Evolutionary conservation across 1,139 yeast genomes (phyloP).

Genomic region (Fermentozyma sake): DNA sequence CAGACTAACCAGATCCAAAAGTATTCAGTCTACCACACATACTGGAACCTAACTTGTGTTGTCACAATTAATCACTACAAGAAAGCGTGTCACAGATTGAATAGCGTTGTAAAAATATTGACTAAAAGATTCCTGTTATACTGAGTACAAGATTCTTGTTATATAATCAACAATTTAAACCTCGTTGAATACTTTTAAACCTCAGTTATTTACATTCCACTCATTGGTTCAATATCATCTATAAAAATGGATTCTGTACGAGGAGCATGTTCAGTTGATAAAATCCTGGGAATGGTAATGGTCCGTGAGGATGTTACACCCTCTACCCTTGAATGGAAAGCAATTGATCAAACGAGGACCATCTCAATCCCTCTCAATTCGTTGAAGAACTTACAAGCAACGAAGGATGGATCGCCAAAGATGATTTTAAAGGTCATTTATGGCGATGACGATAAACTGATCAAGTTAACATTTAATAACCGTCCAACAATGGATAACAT

Average conservation of each 20-base stretch:
- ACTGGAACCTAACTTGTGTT: too few relatives aligned
- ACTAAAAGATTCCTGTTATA: too few relatives aligned
- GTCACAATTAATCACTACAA: too few relatives aligned
- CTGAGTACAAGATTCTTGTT: too few relatives aligned
- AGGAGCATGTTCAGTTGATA: constrained; percentile 68
- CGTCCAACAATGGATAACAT: constrained; percentile 73
- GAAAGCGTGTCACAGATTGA: too few relatives aligned
- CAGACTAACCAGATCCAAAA: too few relatives aligned
- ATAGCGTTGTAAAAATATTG: too few relatives aligned
- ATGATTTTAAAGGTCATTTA: constrained; percentile 62
- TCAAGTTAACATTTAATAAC: constrained; percentile 60
- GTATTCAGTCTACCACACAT: too few relatives aligned
- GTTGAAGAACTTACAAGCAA: constrained; percentile 64
- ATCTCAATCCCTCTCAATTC: constrained; percentile 49
- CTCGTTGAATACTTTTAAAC: too few relatives aligned
- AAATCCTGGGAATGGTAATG: constrained; percentile 62
- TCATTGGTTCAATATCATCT: too few relatives aligned
- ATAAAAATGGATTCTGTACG: constrained; percentile 40
- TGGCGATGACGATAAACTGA: constrained; percentile 41
- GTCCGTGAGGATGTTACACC: constrained; percentile 66
- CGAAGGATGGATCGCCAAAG: constrained; percentile 66
- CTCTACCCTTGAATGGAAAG: constrained; percentile 63
- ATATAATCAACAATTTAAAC: too few relatives aligned
- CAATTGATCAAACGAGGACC: constrained; percentile 54
- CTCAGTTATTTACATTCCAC: too few relatives aligned